A percentile compares a stretch with the other conserved stretches of the same genome.
These are phyloP conservation scores for Prunus kanzakura DNA, from an alignment of 306 rosid genomes.

Conservation along the genomic window DNA sequence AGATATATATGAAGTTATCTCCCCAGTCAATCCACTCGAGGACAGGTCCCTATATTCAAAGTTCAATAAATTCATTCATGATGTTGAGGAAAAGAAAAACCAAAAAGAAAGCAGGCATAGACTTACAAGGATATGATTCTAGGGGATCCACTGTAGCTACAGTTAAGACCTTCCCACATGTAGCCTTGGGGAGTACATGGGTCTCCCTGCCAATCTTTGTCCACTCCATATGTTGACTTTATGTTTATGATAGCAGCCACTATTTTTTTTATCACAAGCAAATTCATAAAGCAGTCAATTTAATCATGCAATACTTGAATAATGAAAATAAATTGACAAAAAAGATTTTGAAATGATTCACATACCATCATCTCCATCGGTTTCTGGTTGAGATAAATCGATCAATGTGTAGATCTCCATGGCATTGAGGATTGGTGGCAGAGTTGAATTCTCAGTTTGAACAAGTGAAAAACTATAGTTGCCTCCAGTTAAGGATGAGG, in stretches of 20 bases:
- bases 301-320: not conserved
- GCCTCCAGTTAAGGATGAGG: not conserved
- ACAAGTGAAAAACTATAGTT: slow-evolving; percentile 16
- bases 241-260: slow-evolving; percentile 38
- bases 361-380: slow-evolving; percentile 45
- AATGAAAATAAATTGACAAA: not conserved
- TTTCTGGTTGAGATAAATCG: slow-evolving; percentile 30
- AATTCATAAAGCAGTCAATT: no score
- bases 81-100: not conserved
- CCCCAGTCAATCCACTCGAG: slow-evolving; percentile 41
- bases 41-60: slow-evolving; percentile 30
- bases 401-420: slow-evolving; percentile 33
- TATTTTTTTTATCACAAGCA: slow-evolving; percentile 11
- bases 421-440: slow-evolving; percentile 61
- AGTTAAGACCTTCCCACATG: slow-evolving; percentile 47
- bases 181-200: slow-evolving; percentile 37
- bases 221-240: slow-evolving; percentile 24
- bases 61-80: not conserved
- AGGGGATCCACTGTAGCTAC: slow-evolving; percentile 29
- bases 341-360: not conserved
- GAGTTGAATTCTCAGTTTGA: slow-evolving; percentile 33
- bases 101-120: not conserved
- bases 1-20: slow-evolving; percentile 26
- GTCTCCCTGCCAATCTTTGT: slow-evolving; percentile 50
- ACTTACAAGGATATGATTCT: slow-evolving; percentile 45